Evolutionary conservation across 2,329 filamentous ascomycete genomes (phyloP), one percentile per base, ranked within the genome.

Genomic region (Aspergillus bombycis): DNA sequence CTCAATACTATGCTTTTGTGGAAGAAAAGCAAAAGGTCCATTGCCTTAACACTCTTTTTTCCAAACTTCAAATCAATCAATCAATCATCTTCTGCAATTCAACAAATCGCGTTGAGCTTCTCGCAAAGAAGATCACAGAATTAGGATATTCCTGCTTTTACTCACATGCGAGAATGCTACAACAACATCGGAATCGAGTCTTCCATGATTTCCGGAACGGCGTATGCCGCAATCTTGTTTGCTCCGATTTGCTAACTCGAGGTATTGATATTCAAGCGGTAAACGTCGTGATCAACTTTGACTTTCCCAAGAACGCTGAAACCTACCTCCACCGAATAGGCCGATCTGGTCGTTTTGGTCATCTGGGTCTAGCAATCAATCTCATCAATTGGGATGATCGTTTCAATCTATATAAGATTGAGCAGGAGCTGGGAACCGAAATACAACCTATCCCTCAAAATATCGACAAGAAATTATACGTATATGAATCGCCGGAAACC

Each of bases 1-100:
- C 95, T 0, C 95, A 99, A 77, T 99, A 98, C 83, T 99, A 99
- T 76, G 95, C 95, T 48, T 99, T 98, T 71, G 96, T 99, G 58
- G 95, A 99, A 80, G 95, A 99, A 82, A 97, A 97, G 83, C 93
- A 97, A 78, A 99, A 99, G 82, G 95, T 99, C 23, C 96, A 99
- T 82, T 99, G 95, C 79, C 83, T 99, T 69, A 99, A 99, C 83
- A 99, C 95, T 0, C 89, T 99, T 67, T 99, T 99, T 84, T 97
- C 94, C 71, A 97, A 97, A 81, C 88, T 99, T 19, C 94, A 99
- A 81, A 99, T 99, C 83, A 99, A 99, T 82, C 95, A 99, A 83
- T 99, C 96, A 67, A 99, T 99, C 83, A 99, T 99, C 78, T 99
- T 99, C 84, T 99, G 95, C 83, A 99, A 99, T 81, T 99, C 95